These are phyloP conservation scores for Hypoxylon sp. DNA, from an alignment of 2,329 filamentous ascomycete genomes.

Conservation along the genomic window DNA sequence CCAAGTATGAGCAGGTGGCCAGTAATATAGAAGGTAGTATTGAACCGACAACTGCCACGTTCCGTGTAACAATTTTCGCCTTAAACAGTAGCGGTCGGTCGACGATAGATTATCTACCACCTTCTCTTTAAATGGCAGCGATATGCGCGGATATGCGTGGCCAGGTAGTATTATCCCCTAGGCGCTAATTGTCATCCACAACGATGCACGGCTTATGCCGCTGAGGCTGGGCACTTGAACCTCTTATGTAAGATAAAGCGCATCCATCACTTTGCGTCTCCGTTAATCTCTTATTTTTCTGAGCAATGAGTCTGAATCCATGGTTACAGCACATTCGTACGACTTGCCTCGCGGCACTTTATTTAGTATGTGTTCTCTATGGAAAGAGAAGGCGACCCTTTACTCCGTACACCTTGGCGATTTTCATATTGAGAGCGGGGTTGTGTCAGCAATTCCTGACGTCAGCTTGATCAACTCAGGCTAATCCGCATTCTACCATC, in stretches of 20 bases:
- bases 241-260: not conserved
- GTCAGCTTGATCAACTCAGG: conserved; percentile 30
- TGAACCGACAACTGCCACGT: conserved; percentile 31
- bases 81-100: conserved; percentile 20
- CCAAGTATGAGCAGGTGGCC: not conserved
- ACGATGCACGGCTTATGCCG: not conserved
- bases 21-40: conserved; percentile 24
- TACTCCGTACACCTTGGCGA: no score
- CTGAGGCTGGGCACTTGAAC: not conserved
- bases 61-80: conserved; percentile 31
- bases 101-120: conserved; percentile 16
- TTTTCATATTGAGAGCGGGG: conserved; percentile 11
- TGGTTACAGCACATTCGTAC: not conserved
- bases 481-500: conserved; percentile 27
- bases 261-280: not conserved
- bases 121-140: conserved; percentile 25
- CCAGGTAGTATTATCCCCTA: conserved; percentile 14
- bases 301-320: not conserved
- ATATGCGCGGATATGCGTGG: conserved; percentile 13
- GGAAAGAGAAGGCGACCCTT: not conserved
- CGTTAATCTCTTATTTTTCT: not conserved
- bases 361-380: not conserved
- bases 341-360: not conserved
- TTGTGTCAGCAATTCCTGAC: conserved; percentile 16
- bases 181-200: conserved; percentile 6